Base-by-base conservation (phyloP, 2,329 filamentous ascomycete genomes). In the Phialophora chinensis region DNA sequence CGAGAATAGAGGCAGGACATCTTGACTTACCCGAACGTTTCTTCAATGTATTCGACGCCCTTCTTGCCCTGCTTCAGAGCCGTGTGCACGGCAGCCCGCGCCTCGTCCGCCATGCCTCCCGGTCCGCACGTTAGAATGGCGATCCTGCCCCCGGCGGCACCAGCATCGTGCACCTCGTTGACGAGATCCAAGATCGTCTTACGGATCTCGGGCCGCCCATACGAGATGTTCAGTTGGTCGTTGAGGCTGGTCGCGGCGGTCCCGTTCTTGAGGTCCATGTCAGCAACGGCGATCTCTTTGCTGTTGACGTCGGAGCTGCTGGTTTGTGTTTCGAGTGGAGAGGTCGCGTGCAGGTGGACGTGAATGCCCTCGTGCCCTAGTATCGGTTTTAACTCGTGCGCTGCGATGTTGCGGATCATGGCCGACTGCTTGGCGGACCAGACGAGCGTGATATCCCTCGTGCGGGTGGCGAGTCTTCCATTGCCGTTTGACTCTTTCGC, bases 51-150 rank as follows among this genome's bases (percentile, higher is more conserved):
- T 58, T 79, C 77, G 10, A 83, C 72, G 0, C 74, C 71, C 5
- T 60, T 59, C 56, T 76, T 74, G 1, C 76, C 77, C 54, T 74
- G 71, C 57, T 72, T 72, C 73, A 77, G 73, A 8, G 78, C 77
- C 10, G 73, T 52, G 60, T 79, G 76, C 61, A 80, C 78, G 12
- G 79, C 78, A 23, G 71, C 76, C 29, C 82, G 74, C 10, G 79
- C 77, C 61, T 83, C 76, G 66, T 83, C 79, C 11, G 80, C 81
- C 81, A 84, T 81, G 1, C 73, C 74, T 0, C 73, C 73, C 2
- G 82, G 82, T 1, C 82, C 82, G 66, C 81, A 84, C 1, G 81
- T 79, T 14, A 84, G 67, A 44, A 83, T 74, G 0, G 77, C 80
- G 44, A 78, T 68, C 10, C 71, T 66, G 5, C 69, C 70, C 1